phyloP scores from a whole-genome alignment of 1,284 basidiomycete genomes.

The Austroboletus niveus region DNA sequence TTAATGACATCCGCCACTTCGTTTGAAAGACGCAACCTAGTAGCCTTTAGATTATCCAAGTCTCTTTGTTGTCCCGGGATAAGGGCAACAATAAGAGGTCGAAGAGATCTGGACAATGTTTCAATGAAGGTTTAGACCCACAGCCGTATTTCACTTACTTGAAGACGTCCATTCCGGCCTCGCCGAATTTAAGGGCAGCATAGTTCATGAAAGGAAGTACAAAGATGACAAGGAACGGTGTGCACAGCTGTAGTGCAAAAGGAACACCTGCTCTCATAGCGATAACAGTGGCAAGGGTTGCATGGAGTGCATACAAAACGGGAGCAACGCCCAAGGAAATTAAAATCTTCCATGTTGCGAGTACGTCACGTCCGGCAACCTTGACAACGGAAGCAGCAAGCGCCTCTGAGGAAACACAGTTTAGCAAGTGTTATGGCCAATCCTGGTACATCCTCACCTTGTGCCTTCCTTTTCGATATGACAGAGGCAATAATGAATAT shows the following conservation, averaged over 20 bases:
- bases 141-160: slow-evolving; percentile 59
- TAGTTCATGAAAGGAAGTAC: slow-evolving; percentile 89
- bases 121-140: slow-evolving; percentile 39
- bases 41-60: slow-evolving; percentile 77
- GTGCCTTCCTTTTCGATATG: slow-evolving; percentile 88
- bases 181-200: slow-evolving; percentile 96
- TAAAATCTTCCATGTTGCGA: slow-evolving; percentile 98
- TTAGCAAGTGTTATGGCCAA: slow-evolving; percentile 6
- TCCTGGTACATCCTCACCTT: slow-evolving; percentile 50
- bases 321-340: slow-evolving; percentile 92
- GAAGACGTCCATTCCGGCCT: slow-evolving; percentile 97
- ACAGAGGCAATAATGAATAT: slow-evolving; percentile 93
- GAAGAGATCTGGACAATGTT: slow-evolving; percentile 68
- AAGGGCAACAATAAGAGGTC: slow-evolving; percentile 88
- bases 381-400: slow-evolving; percentile 96
- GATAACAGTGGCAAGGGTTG: slow-evolving; percentile 75
- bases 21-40: slow-evolving; percentile 78
- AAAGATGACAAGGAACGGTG: slow-evolving; percentile 78
- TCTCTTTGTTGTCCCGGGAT: slow-evolving; percentile 90
- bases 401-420: slow-evolving; percentile 63
- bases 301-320: slow-evolving; percentile 84
- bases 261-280: slow-evolving; percentile 70
- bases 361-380: slow-evolving; percentile 90
- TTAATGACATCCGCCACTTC: slow-evolving; percentile 90
- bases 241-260: slow-evolving; percentile 66